Percentiles rank a stretch among this genome's conserved stretches.
Evolutionary conservation across 345 rosid genomes (phyloP).

Genomic region (Excoecaria cochinchinensis): DNA sequence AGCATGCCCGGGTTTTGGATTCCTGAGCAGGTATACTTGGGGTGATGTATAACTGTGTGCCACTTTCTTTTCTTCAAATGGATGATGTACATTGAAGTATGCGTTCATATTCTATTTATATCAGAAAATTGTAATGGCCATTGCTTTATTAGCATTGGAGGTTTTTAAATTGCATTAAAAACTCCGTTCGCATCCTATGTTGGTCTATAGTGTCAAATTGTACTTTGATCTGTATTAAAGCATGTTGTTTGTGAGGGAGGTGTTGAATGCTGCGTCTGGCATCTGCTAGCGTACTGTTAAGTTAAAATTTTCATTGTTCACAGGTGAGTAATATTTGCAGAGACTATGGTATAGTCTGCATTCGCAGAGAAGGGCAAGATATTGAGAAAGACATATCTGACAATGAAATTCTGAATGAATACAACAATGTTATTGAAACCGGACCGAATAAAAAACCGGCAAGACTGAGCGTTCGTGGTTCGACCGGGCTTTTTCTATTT

Average conservation of each 20-base stretch:
- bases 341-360: constrained; percentile 82
- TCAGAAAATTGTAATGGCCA: background rate
- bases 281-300: background rate
- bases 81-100: background rate
- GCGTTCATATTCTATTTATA: background rate
- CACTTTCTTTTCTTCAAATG: background rate
- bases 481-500: too few relatives aligned
- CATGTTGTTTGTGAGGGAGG: background rate
- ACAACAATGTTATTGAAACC: too few relatives aligned
- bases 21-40: constrained; percentile 62
- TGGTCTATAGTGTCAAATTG: background rate
- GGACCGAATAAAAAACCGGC: too few relatives aligned
- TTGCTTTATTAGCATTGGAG: background rate
- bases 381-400: constrained; percentile 52
- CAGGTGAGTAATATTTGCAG: constrained; percentile 65
- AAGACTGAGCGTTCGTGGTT: too few relatives aligned
- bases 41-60: background rate
- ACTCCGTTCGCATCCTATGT: background rate
- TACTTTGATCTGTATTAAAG: background rate
- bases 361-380: constrained; percentile 78
- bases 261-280: background rate
- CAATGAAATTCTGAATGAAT: constrained; percentile 51
- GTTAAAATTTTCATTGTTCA: background rate
- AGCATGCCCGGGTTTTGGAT: constrained; percentile 79
- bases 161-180: background rate